Evolutionary conservation across 257 asterid species (phyloP).

Genomic region (Handroanthus guayacan): DNA sequence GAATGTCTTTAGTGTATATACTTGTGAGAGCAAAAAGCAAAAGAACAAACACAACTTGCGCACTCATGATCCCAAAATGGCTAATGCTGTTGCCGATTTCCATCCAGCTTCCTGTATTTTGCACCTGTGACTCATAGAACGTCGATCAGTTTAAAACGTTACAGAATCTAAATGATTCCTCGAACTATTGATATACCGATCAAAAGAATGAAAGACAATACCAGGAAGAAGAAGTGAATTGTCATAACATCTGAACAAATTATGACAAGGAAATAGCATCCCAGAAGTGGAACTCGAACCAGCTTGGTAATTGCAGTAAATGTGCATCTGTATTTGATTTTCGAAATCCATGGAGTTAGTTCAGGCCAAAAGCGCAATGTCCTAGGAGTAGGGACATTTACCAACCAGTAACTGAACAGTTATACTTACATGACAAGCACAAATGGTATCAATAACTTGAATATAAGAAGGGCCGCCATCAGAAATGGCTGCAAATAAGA

Average conservation of each 20-base stretch:
- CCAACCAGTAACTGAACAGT: neutral
- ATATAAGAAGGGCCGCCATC: slow-evolving; percentile 95
- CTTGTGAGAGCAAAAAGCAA: slow-evolving; percentile 79
- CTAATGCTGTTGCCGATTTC: slow-evolving; percentile 98
- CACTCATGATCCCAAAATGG: slow-evolving; percentile 98
- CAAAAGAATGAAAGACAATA: slow-evolving; percentile 35
- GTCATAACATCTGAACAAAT: slow-evolving; percentile 97
- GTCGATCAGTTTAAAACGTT: neutral
- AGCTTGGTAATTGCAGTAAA: slow-evolving; percentile 86
- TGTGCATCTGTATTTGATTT: slow-evolving; percentile 68
- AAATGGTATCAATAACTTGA: slow-evolving; percentile 83
- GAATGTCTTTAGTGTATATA: slow-evolving; percentile 80
- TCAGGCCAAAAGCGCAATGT: neutral
- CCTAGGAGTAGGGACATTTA: neutral
- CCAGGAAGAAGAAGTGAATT: slow-evolving; percentile 98
- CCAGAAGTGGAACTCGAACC: slow-evolving; percentile 73
- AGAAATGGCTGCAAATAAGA: slow-evolving; percentile 85
- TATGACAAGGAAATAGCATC: slow-evolving; percentile 94
- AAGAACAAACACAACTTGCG: slow-evolving; percentile 93
- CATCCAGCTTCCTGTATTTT: slow-evolving; percentile 98
- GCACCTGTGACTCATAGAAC: slow-evolving; percentile 60
- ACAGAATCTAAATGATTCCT: too few relatives aligned
- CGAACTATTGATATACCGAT: neutral
- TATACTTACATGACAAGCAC: slow-evolving; percentile 86
- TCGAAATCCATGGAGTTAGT: slow-evolving; percentile 20